These are phyloP conservation scores for Hypholoma sublateritium DNA, from an alignment of 768 basidiomycete species.

Conservation along the genomic window DNA sequence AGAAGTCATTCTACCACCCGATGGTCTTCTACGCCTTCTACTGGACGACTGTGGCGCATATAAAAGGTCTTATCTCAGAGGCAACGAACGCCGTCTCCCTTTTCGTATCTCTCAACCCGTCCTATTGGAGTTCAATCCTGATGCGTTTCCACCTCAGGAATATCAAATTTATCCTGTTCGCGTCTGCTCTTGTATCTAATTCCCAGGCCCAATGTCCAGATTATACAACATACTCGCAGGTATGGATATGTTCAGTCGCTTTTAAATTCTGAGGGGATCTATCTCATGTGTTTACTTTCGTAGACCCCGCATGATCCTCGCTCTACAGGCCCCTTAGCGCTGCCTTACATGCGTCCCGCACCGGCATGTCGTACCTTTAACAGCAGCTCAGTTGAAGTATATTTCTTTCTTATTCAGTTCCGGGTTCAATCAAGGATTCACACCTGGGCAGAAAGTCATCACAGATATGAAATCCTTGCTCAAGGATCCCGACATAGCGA, in stretches of 20 bases:
- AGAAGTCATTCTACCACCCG: neutral
- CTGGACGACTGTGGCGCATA: slow-evolving; percentile 8
- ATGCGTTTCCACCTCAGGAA: slow-evolving; percentile 16
- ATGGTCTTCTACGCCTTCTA: slow-evolving; percentile 6
- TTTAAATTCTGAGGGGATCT: neutral
- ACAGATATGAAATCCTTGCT: slow-evolving; percentile 69
- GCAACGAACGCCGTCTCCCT: neutral
- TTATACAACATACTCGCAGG: slow-evolving; percentile 61
- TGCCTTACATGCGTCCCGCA: slow-evolving; percentile 75
- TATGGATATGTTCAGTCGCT: slow-evolving; percentile 11
- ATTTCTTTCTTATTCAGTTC: neutral
- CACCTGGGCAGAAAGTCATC: slow-evolving; percentile 57
- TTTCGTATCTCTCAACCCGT: neutral
- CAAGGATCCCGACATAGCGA: slow-evolving; percentile 76
- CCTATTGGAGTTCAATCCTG: slow-evolving; percentile 6
- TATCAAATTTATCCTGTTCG: slow-evolving; percentile 15
- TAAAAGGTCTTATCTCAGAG: slow-evolving; percentile 11
- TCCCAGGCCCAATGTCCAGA: slow-evolving; percentile 54
- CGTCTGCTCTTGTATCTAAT: slow-evolving; percentile 23
- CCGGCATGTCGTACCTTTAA: slow-evolving; percentile 75
- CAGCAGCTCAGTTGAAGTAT: slow-evolving; percentile 72
- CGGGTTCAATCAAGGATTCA: neutral
- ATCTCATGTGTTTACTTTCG: neutral
- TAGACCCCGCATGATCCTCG: slow-evolving; percentile 60
- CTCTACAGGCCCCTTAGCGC: slow-evolving; percentile 57